A percentile compares a stretch with the other conserved stretches of the same genome.
Evolutionary conservation across 2,329 filamentous ascomycete species (phyloP).

Genomic region (Neonectria coccinea): DNA sequence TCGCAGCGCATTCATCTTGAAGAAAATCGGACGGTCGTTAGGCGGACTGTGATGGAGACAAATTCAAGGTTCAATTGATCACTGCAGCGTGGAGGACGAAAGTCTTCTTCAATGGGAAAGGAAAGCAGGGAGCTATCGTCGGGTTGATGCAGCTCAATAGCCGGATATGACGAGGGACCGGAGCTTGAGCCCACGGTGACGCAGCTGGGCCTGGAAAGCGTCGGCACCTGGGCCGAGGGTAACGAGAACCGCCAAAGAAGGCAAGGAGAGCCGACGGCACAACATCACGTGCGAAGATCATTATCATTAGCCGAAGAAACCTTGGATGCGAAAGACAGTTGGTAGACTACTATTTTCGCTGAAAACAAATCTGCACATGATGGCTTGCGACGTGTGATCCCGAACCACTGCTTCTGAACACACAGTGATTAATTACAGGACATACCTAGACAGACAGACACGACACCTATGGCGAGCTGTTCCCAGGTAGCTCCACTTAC

Average conservation of each 20-base stretch:
- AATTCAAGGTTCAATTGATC: conserved; percentile 15
- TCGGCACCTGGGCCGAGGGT: conserved; percentile 46
- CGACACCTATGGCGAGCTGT: background rate
- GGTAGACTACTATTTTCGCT: background rate
- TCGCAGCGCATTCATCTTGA: conserved; percentile 65
- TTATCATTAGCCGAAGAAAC: conserved; percentile 7
- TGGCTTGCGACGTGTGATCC: conserved; percentile 9
- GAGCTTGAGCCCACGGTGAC: conserved; percentile 43
- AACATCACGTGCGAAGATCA: conserved; percentile 36
- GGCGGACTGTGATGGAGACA: background rate
- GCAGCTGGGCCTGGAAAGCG: conserved; percentile 40
- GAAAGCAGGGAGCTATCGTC: background rate
- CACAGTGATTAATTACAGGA: no score
- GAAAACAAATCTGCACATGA: background rate
- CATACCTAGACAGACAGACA: background rate
- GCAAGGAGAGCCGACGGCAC: conserved; percentile 36
- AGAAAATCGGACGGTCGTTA: background rate
- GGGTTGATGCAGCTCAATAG: conserved; percentile 25
- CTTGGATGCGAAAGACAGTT: no score
- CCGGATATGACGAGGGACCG: conserved; percentile 29
- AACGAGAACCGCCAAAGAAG: conserved; percentile 36
- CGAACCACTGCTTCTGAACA: background rate
- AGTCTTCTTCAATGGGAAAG: conserved; percentile 9
- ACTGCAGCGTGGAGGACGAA: background rate
- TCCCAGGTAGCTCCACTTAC: background rate